Evolutionary conservation across 2,329 filamentous ascomycete species (phyloP).

Genomic region (Colletotrichum viniferum): DNA sequence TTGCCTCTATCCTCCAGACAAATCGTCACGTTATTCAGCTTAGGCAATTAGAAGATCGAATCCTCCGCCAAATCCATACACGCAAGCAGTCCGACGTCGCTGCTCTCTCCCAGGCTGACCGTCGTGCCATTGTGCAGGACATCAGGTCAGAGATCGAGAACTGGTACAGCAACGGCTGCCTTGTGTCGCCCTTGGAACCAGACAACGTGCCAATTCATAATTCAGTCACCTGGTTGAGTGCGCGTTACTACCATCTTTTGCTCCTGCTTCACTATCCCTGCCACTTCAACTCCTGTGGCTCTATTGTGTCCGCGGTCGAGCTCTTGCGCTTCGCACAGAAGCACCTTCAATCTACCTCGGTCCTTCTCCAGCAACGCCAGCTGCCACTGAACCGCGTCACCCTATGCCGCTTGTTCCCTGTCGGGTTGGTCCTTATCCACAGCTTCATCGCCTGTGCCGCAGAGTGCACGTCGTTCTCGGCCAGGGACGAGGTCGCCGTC

Average conservation of each 20-base stretch:
- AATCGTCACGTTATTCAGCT: constrained; percentile 49
- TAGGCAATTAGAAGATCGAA: constrained; percentile 46
- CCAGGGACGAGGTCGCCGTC: constrained; percentile 38
- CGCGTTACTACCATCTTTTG: constrained; percentile 48
- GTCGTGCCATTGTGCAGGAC: constrained; percentile 34
- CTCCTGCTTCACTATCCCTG: constrained; percentile 47
- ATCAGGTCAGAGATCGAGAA: constrained; percentile 49
- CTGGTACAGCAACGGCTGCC: constrained; percentile 51
- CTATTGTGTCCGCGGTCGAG: constrained; percentile 33
- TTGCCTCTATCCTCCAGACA: constrained; percentile 46
- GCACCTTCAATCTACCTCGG: constrained; percentile 45
- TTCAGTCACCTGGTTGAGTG: constrained; percentile 47
- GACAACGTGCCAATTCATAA: constrained; percentile 50
- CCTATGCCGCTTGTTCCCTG: constrained; percentile 41
- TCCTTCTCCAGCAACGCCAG: constrained; percentile 45
- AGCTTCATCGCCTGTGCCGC: constrained; percentile 36
- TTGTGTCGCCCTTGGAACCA: constrained; percentile 44
- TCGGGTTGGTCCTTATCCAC: constrained; percentile 41
- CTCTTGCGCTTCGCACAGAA: constrained; percentile 43
- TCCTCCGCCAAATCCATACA: constrained; percentile 39
- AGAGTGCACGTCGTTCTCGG: constrained; percentile 28
- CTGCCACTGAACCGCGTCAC: constrained; percentile 48
- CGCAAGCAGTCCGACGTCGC: constrained; percentile 32
- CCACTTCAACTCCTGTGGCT: constrained; percentile 40
- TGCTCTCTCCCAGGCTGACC: constrained; percentile 34